Evolutionary conservation across 345 rosid genomes (phyloP).

Genomic region (Melaleuca quinquenervia): DNA sequence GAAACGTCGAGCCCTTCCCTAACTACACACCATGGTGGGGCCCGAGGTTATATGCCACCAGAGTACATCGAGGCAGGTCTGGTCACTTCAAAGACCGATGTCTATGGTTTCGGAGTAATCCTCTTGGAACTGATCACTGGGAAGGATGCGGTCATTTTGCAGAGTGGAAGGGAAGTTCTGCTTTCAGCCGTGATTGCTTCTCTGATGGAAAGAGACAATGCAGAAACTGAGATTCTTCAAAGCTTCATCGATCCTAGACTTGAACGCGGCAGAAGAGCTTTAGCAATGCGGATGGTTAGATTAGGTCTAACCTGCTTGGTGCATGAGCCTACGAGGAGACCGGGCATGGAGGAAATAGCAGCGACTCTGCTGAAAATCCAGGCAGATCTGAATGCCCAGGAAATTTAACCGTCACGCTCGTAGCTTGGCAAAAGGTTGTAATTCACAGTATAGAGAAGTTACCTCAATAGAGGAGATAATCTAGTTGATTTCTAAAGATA

Average conservation of each 20-base stretch:
- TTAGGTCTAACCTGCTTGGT: constrained; percentile 23
- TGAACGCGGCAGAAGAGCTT: background rate
- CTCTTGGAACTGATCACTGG: constrained; percentile 33
- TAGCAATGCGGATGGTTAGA: constrained; percentile 9
- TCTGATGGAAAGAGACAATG: constrained; percentile 1
- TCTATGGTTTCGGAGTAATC: constrained; percentile 32
- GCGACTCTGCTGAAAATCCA: constrained; percentile 21
- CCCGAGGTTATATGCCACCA: background rate
- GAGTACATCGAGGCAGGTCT: constrained; percentile 6
- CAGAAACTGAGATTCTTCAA: constrained; percentile 6
- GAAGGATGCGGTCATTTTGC: constrained; percentile 17
- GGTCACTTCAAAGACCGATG: constrained; percentile 26
- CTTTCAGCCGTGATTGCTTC: constrained; percentile 11
- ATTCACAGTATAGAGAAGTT: background rate
- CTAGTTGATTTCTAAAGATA: background rate
- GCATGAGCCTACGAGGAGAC: constrained; percentile 20
- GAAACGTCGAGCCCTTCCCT: background rate
- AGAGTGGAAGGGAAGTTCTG: constrained; percentile 14
- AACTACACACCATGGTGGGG: background rate
- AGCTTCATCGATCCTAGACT: constrained; percentile 17
- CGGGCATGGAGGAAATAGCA: constrained; percentile 27
- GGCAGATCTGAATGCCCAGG: constrained; percentile 1
- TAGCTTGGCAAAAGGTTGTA: background rate
- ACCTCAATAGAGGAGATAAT: background rate
- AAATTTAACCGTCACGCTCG: background rate